These are phyloP conservation scores for Chytridiales sp. DNA, from an alignment of 371 early-diverging fungal genomes.

Conservation along the genomic window DNA sequence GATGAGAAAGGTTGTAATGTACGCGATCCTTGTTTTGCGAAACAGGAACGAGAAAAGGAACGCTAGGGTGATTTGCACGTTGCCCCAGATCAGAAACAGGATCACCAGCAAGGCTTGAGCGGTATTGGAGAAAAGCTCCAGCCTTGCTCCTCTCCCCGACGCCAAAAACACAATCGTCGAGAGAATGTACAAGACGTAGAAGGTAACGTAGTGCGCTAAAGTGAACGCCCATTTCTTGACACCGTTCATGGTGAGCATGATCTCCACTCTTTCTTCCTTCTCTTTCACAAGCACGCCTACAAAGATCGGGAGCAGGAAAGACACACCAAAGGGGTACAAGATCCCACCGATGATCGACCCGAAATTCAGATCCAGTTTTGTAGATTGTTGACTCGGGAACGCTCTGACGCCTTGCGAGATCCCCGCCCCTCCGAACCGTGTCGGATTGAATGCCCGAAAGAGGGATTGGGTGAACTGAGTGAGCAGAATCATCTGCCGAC, in stretches of 20 bases:
- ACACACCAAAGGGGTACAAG: constrained; percentile 68
- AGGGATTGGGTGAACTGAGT: constrained; percentile 57
- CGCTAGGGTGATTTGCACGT: constrained; percentile 57
- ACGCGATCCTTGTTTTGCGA: constrained; percentile 53
- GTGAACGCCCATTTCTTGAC: constrained; percentile 59
- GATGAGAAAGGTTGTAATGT: constrained; percentile 48
- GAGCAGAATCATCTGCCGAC: constrained; percentile 50
- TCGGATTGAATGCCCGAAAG: constrained; percentile 40
- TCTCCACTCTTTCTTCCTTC: constrained; percentile 61
- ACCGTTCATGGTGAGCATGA: constrained; percentile 79
- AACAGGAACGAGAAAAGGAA: constrained; percentile 65
- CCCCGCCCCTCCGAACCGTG: constrained; percentile 13
- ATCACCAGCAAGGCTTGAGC: constrained; percentile 51
- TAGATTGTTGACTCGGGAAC: constrained; percentile 47
- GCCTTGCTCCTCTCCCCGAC: constrained; percentile 47
- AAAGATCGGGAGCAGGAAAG: constrained; percentile 71
- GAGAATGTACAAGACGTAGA: constrained; percentile 56
- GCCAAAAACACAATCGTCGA: constrained; percentile 56
- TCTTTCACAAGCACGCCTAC: constrained; percentile 65
- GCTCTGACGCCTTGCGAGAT: constrained; percentile 61
- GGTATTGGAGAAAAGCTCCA: constrained; percentile 61
- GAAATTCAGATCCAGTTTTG: constrained; percentile 44
- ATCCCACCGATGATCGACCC: constrained; percentile 57
- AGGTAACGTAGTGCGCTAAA: constrained; percentile 62
- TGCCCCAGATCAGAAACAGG: constrained; percentile 66